Evolutionary conservation across 2,329 filamentous ascomycete genomes (phyloP).

Genomic region (Elsinoe perseae): DNA sequence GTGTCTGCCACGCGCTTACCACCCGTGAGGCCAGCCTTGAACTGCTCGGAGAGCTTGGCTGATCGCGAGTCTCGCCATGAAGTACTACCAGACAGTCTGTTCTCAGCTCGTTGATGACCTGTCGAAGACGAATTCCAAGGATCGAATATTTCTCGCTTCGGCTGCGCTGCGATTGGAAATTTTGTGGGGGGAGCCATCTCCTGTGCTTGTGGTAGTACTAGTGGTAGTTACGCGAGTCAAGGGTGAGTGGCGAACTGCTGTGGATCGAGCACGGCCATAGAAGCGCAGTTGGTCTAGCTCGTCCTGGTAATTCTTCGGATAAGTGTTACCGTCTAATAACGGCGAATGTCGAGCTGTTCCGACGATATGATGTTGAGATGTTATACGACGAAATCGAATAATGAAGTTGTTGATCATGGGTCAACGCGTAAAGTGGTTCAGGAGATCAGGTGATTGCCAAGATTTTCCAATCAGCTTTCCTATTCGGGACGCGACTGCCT

Average conservation of each 20-base stretch:
- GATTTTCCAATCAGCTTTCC: not conserved
- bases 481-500: not conserved
- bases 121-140: slow-evolving; percentile 94
- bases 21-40: slow-evolving; percentile 50
- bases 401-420: not conserved
- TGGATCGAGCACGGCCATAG: not conserved
- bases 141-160: slow-evolving; percentile 88
- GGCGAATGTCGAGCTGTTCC: not conserved
- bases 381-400: not conserved
- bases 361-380: not conserved
- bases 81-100: slow-evolving; percentile 51
- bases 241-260: not conserved
- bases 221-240: not conserved
- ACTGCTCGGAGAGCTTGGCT: slow-evolving; percentile 63
- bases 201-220: no score
- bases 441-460: slow-evolving; percentile 5
- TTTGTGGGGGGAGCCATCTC: not conserved
- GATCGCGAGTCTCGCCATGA: slow-evolving; percentile 66
- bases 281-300: not conserved
- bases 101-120: slow-evolving; percentile 70
- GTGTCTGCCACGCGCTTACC: slow-evolving; percentile 55
- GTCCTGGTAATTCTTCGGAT: not conserved
- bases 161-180: slow-evolving; percentile 82
- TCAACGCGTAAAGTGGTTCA: slow-evolving; percentile 6
- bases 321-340: not conserved